Evolutionary conservation across 352 stramenopile species (phyloP).

Genomic region (Pythium sp.): DNA sequence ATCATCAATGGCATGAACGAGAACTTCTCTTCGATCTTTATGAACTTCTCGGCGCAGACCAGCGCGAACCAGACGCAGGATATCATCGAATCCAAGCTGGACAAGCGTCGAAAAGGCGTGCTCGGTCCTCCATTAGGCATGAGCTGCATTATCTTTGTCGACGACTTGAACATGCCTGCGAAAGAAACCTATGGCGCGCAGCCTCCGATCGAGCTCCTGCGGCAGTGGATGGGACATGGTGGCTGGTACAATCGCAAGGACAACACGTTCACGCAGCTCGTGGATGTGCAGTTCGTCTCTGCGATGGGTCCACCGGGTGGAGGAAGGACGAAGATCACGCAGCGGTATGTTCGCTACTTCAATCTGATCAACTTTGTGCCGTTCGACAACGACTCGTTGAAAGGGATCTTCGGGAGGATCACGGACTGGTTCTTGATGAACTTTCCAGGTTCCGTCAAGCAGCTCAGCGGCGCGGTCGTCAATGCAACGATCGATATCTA

Average conservation of each 20-base stretch:
- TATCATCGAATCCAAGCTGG: constrained; percentile 92
- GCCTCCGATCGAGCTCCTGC: constrained; percentile 90
- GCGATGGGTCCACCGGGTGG: constrained; percentile 92
- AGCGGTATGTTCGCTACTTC: constrained; percentile 92
- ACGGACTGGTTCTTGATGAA: constrained; percentile 88
- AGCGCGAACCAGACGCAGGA: constrained; percentile 93
- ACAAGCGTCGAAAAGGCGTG: constrained; percentile 93
- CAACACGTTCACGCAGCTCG: constrained; percentile 90
- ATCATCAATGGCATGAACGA: constrained; percentile 76
- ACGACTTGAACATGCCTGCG: constrained; percentile 94
- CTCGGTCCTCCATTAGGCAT: constrained; percentile 88
- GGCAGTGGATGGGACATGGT: constrained; percentile 93
- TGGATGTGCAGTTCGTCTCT: constrained; percentile 92
- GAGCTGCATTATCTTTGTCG: constrained; percentile 92
- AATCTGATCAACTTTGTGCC: constrained; percentile 93
- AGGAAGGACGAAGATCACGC: constrained; percentile 89
- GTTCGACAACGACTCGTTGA: constrained; percentile 87
- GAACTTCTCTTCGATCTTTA: constrained; percentile 86
- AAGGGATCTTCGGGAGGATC: constrained; percentile 87
- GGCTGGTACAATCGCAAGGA: constrained; percentile 95
- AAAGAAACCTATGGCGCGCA: constrained; percentile 94
- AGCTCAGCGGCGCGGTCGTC: constrained; percentile 66
- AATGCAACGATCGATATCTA: constrained; percentile 91
- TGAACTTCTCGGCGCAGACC: constrained; percentile 94
- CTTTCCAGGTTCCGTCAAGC: constrained; percentile 83